phyloP scores from a whole-genome alignment of 169 alveolate species.

The Plasmodium blacklocki region DNA sequence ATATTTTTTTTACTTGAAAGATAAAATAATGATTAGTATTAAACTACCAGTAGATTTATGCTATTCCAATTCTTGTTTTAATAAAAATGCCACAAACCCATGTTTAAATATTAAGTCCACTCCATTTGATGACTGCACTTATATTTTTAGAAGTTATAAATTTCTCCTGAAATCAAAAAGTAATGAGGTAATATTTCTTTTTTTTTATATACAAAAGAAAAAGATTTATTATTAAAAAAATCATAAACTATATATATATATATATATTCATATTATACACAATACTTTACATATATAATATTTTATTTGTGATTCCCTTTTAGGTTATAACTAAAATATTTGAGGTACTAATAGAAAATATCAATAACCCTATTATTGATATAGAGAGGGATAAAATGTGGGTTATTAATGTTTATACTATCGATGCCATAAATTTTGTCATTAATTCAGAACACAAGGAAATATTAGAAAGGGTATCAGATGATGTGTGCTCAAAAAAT shows the following conservation, averaged over 20 bases:
- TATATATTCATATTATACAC: not conserved
- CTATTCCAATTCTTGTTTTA: constrained; percentile 52
- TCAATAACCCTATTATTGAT: constrained; percentile 26
- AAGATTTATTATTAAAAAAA: not conserved
- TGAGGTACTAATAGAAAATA: constrained; percentile 13
- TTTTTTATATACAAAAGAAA: not conserved
- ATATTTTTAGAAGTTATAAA: constrained; percentile 26
- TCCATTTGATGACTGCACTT: constrained; percentile 40
- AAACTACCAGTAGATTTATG: constrained; percentile 41
- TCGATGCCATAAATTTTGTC: constrained; percentile 2
- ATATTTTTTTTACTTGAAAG: not conserved
- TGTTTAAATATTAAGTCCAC: constrained; percentile 21
- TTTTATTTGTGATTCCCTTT: not conserved
- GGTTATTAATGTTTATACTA: constrained; percentile 13
- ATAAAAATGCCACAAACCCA: constrained; percentile 19
- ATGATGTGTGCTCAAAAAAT: constrained; percentile 58
- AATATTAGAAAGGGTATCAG: constrained; percentile 46
- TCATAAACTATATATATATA: not conserved
- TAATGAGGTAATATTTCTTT: constrained; percentile 2
- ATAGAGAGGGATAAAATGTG: constrained; percentile 43
- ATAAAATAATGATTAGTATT: constrained; percentile 34
- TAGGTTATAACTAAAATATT: constrained; percentile 4
- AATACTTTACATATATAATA: not conserved
- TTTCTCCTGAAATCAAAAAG: constrained; percentile 26
- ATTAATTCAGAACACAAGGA: constrained; percentile 27